Evolutionary conservation across 2,329 filamentous ascomycete genomes (phyloP).

Genomic region (Claviceps paspali): DNA sequence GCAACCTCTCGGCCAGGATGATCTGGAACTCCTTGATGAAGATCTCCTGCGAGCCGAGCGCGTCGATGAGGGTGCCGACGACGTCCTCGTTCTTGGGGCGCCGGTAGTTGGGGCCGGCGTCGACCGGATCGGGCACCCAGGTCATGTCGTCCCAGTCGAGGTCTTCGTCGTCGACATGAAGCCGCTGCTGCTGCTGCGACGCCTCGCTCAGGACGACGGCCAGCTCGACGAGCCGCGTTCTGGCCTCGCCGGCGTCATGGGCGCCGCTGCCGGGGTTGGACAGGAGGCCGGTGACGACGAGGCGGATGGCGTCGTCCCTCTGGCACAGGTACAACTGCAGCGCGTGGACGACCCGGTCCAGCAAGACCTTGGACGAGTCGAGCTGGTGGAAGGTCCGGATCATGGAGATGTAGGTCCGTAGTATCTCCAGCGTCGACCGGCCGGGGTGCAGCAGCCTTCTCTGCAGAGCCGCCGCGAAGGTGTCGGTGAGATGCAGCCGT

Average conservation of each 20-base stretch:
- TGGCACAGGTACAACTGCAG: constrained; percentile 64
- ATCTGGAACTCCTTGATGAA: constrained; percentile 91
- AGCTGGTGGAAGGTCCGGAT: constrained; percentile 63
- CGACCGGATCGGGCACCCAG: constrained; percentile 85
- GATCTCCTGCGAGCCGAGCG: constrained; percentile 76
- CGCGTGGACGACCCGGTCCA: constrained; percentile 58
- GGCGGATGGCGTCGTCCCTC: constrained; percentile 61
- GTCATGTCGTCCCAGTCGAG: constrained; percentile 85
- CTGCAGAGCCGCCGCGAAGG: constrained; percentile 51
- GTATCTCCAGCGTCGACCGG: constrained; percentile 58
- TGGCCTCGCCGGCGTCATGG: constrained; percentile 28
- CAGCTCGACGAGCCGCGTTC: constrained; percentile 47
- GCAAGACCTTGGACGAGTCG: constrained; percentile 61
- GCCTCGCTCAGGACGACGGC: constrained; percentile 50
- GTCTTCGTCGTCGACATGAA: constrained; percentile 47
- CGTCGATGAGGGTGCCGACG: constrained; percentile 74
- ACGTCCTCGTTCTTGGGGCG: constrained; percentile 81
- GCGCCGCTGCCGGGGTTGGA: constrained; percentile 42
- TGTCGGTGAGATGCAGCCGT: constrained; percentile 53
- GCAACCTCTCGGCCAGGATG: constrained; percentile 71
- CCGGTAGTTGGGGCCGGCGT: constrained; percentile 84
- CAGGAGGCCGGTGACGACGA: constrained; percentile 61
- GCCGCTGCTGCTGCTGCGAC: constrained; percentile 34
- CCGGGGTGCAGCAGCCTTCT: constrained; percentile 58
- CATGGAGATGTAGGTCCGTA: constrained; percentile 65